These are phyloP conservation scores for Microbotryum violaceum DNA, from an alignment of 1,284 basidiomycete species.

Conservation along the genomic window DNA sequence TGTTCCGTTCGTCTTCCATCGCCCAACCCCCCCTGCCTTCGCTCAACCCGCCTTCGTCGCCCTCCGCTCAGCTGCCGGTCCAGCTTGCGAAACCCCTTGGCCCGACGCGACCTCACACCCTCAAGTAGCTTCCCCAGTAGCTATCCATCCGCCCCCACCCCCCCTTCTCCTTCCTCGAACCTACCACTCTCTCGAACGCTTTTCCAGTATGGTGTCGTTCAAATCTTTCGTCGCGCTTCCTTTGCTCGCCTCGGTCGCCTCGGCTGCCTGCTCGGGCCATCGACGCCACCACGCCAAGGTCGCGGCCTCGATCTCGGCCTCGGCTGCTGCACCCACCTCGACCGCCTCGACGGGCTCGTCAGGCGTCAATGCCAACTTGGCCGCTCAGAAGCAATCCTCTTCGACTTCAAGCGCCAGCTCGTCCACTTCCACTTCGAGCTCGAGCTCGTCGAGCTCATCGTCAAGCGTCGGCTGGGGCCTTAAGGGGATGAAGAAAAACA, in stretches of 20 bases:
- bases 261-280: slow-evolving; percentile 13
- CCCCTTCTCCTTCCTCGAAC: too few relatives aligned
- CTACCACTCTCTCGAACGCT: too few relatives aligned
- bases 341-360: neutral
- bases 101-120: too few relatives aligned
- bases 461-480: slow-evolving; percentile 10
- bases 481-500: slow-evolving; percentile 32
- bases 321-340: slow-evolving; percentile 1
- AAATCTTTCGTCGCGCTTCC: neutral
- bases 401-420: neutral
- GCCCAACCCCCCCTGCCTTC: neutral
- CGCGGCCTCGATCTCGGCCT: neutral
- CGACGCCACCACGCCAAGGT: slow-evolving; percentile 17
- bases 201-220: neutral
- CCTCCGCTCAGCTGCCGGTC: neutral
- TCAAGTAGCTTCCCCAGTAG: too few relatives aligned
- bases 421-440: slow-evolving; percentile 3
- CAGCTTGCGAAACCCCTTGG: too few relatives aligned
- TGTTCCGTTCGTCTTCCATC: neutral
- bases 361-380: neutral
- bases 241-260: slow-evolving; percentile 13
- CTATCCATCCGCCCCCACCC: too few relatives aligned
- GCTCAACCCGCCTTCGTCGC: slow-evolving; percentile 13
- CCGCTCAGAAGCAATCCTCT: neutral
- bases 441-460: slow-evolving; percentile 5